Conservation (phyloP, 306 rosid genomes). For the Cucumis cinereus region DNA sequence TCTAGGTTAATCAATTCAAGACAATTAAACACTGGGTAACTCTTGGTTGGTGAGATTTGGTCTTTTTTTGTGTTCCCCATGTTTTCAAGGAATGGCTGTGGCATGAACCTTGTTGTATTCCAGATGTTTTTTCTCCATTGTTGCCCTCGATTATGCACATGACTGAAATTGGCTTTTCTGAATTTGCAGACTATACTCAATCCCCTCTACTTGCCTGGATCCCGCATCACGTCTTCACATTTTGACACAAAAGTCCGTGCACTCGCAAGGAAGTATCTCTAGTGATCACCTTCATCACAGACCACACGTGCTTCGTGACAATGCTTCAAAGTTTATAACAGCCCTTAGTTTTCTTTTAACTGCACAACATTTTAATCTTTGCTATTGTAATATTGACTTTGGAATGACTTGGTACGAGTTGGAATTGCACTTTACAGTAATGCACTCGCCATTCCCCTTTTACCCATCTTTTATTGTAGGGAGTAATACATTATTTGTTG, state of each 20-base stretch:
- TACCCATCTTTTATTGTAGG: neutral
- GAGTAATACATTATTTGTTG: neutral
- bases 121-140: neutral
- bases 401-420: neutral
- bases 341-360: neutral
- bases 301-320: neutral
- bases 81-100: neutral
- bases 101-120: neutral
- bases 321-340: neutral
- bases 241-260: constrained; percentile 94
- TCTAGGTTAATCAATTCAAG: neutral
- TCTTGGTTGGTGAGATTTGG: neutral
- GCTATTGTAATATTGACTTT: neutral
- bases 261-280: constrained; percentile 78
- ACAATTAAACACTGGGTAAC: neutral
- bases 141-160: neutral
- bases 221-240: constrained; percentile 85
- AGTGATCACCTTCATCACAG: constrained; percentile 10
- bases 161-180: constrained; percentile 12
- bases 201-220: constrained; percentile 86
- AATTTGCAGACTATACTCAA: constrained; percentile 73
- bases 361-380: neutral
- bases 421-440: neutral
- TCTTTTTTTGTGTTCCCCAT: neutral
- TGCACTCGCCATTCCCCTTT: neutral